Percentiles rank a stretch among this genome's conserved stretches.
phyloP scores from a whole-genome alignment of 2,329 filamentous ascomycete genomes.

The Myriosclerotinia scirpicola region DNA sequence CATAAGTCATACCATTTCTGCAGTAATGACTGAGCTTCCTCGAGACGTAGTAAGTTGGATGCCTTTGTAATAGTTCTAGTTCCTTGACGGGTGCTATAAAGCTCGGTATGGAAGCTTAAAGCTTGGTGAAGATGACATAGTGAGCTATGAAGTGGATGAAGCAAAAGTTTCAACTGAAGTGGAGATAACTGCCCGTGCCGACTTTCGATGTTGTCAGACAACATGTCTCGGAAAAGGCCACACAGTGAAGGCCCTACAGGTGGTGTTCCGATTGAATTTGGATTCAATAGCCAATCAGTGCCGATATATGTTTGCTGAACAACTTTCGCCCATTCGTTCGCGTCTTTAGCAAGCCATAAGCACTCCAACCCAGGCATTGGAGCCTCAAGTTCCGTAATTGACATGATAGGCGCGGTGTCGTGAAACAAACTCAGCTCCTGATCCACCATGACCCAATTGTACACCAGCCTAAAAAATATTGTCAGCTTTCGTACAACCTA shows the following conservation, averaged over 20 bases:
- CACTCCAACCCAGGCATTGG: conserved; percentile 62
- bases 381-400: conserved; percentile 63
- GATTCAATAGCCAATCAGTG: conserved; percentile 41
- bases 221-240: conserved; percentile 66
- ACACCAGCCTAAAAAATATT: conserved; percentile 56
- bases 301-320: conserved; percentile 61
- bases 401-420: conserved; percentile 61
- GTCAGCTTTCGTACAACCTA: neutral
- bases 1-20: conserved; percentile 68
- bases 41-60: conserved; percentile 59
- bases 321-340: conserved; percentile 58
- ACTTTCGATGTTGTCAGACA: conserved; percentile 60
- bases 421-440: conserved; percentile 69
- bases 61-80: conserved; percentile 55
- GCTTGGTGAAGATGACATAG: conserved; percentile 65
- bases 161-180: conserved; percentile 62
- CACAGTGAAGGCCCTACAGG: conserved; percentile 58
- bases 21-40: conserved; percentile 64
- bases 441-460: conserved; percentile 74
- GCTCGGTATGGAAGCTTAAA: conserved; percentile 63
- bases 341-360: conserved; percentile 61
- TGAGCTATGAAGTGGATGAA: conserved; percentile 67
- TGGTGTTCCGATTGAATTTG: conserved; percentile 46
- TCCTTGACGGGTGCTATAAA: conserved; percentile 46
- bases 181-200: conserved; percentile 49